Base-by-base conservation (phyloP, 805 yeast species). In the Pichia membranifaciens region DNA sequence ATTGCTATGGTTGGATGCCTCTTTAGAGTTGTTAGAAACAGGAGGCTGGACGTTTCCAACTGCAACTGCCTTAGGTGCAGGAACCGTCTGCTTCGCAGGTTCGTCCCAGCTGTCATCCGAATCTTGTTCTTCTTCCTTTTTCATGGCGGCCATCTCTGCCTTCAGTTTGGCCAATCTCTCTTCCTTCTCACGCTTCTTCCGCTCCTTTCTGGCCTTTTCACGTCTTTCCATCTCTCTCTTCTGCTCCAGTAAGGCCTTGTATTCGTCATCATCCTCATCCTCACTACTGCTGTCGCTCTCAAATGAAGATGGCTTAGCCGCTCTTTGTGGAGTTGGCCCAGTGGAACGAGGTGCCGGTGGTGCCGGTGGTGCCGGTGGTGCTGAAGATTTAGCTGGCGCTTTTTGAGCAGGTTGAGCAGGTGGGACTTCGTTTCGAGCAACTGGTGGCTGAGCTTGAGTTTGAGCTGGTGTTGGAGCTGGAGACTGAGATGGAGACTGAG, bases 111-210 rank as follows among this genome's bases (percentile, higher is more conserved):
- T 58, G 36, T 57, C 62, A 29, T 51, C 55, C 3, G 60, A 65
- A 5, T 62, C 67, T 6, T 71, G 74, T 7, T 71, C 75, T 17
- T 65, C 66, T 8, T 62, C 66, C 6, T 71, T 74, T 10, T 71
- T 74, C 49, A 76, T 67, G 8, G 73, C 79, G 36, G 73, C 82
- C 74, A 82, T 75, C 58, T 81, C 84, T 50, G 70, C 73, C 55
- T 74, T 79, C 45, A 82, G 63, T 51, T 73, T 72, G 2, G 82
- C 84, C 46, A 79, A 56, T 52, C 81, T 70, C 12, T 76, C 83
- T 51, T 79, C 86, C 56, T 77, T 81, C 8, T 77, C 82, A 29
- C 72, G 72, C 53, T 75, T 75, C 60, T 74, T 80, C 60, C 74
- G 77, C 50, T 67, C 58, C 49, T 74, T 64, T 53, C 61, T 58